Evolutionary conservation across 2,329 filamentous ascomycete genomes (phyloP).

Genomic region (Aspergillus carbonarius): DNA sequence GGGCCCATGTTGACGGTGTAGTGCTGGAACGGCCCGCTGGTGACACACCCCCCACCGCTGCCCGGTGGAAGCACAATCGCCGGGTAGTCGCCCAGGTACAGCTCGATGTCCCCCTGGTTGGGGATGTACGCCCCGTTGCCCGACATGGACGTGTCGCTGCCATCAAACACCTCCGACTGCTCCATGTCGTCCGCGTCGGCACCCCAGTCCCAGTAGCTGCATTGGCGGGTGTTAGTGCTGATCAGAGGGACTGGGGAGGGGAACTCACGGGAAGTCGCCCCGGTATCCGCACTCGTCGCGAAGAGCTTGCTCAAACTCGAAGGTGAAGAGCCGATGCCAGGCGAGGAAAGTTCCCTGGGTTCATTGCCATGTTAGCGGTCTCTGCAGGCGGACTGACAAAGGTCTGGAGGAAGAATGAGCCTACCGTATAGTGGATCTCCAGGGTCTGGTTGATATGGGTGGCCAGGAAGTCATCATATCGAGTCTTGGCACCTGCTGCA

Average conservation of each 20-base stretch:
- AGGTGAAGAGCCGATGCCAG: conserved; percentile 39
- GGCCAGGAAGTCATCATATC: conserved; percentile 54
- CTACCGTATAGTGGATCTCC: conserved; percentile 42
- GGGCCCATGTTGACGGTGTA: conserved; percentile 14
- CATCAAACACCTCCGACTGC: conserved; percentile 51
- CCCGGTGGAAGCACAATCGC: background rate
- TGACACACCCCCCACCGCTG: conserved; percentile 15
- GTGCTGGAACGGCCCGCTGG: conserved; percentile 17
- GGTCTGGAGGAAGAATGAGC: background rate
- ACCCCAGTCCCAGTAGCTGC: conserved; percentile 50
- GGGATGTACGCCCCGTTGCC: conserved; percentile 45
- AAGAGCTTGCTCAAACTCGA: conserved; percentile 33
- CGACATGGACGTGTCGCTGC: conserved; percentile 47
- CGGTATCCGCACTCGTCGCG: conserved; percentile 41
- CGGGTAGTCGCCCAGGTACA: conserved; percentile 9
- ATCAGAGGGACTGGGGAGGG: background rate
- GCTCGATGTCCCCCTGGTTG: conserved; percentile 23
- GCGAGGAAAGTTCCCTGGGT: conserved; percentile 18
- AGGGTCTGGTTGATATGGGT: conserved; percentile 51
- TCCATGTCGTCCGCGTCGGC: conserved; percentile 37
- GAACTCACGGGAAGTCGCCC: conserved; percentile 31
- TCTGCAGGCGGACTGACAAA: too few relatives aligned
- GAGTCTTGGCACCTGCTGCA: conserved; percentile 18
- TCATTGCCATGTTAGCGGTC: background rate
- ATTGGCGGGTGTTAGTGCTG: conserved; percentile 21